Base-by-base conservation (phyloP, 169 alveolate species). In the Cryptosporidium felis region DNA sequence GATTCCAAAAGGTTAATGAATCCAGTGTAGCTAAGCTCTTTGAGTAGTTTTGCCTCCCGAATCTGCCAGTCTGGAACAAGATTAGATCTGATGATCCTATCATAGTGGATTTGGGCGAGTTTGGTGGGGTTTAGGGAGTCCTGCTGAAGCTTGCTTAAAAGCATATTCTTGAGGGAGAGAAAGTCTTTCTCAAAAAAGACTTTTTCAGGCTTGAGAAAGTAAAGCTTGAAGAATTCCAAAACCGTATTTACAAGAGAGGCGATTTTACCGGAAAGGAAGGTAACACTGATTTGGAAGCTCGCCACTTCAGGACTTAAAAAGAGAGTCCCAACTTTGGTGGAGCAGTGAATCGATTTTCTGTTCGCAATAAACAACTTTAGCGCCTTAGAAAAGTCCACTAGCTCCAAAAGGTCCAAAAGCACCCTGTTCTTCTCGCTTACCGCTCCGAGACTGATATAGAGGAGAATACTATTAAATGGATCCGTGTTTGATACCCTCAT, bases 111-210 rank as follows among this genome's bases (percentile, higher is more conserved):
- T 14, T 46, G 42, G 10, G 36, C 45, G 8, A 65, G 62, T 16
- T 46, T 65, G 8, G 21, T 47, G n/a, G 81, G 62, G 0, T 65
- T 53, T 5, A 40, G 59, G 26, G 46, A 44, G 38, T 44, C 51
- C 8, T 8, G 26, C 34, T 40, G 59, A n/a, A 65, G 16, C 30
- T 65, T 65, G 36, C 81, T 65, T 16, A 65, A 34, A 3, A 65
- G 1, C 81, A 65, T 65, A 16, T 46, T 65, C 21, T 65, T 65
- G 21, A 65, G 21, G 30, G 61, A 23, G 12, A 65, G 23, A 14
- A 65, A 65, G 23, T 65, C 81, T 30, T 30, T 46, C n/a, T 65
- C 45, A n/a, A 44, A 44, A 14, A 65, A 65, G 2, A 65, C 59
- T 3, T 34, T 65, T n/a, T 45, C 62, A 32, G 81, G 62, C 18